Evolutionary conservation across 305 asterid genomes (phyloP).

Genomic region (Fraxinus sp.): DNA sequence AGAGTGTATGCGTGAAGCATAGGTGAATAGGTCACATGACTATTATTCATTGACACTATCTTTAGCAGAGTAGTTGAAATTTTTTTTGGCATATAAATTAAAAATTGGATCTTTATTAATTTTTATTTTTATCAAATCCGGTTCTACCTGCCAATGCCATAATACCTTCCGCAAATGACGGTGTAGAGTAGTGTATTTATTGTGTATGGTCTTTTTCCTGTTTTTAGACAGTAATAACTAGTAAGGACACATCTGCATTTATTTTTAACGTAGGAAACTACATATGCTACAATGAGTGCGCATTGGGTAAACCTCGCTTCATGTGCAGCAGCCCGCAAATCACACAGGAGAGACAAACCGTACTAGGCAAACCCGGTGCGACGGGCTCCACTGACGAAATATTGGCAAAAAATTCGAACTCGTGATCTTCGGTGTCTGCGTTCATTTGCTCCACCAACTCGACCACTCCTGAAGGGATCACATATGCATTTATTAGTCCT

Average conservation of each 20-base stretch:
- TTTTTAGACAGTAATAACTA: neutral
- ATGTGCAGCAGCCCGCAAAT: too few relatives aligned
- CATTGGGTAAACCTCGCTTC: too few relatives aligned
- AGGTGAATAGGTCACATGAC: constrained; percentile 53
- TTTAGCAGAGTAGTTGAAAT: constrained; percentile 23
- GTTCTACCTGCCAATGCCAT: neutral
- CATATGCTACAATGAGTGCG: too few relatives aligned
- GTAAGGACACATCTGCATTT: neutral
- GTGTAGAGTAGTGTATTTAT: neutral
- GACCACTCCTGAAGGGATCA: too few relatives aligned
- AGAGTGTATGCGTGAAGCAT: neutral
- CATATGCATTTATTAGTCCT: neutral
- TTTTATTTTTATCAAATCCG: neutral
- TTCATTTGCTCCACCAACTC: too few relatives aligned
- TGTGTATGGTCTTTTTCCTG: neutral
- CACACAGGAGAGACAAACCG: too few relatives aligned
- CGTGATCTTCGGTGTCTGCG: too few relatives aligned
- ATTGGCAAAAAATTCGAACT: too few relatives aligned
- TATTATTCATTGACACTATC: constrained; percentile 28
- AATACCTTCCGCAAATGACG: neutral
- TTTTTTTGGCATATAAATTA: neutral
- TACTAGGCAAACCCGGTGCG: too few relatives aligned
- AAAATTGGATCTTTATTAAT: neutral
- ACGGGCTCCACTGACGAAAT: too few relatives aligned
- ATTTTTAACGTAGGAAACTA: too few relatives aligned